These are phyloP conservation scores for Botrytis galanthina DNA, from an alignment of 2,329 filamentous ascomycete genomes.

Conservation along the genomic window DNA sequence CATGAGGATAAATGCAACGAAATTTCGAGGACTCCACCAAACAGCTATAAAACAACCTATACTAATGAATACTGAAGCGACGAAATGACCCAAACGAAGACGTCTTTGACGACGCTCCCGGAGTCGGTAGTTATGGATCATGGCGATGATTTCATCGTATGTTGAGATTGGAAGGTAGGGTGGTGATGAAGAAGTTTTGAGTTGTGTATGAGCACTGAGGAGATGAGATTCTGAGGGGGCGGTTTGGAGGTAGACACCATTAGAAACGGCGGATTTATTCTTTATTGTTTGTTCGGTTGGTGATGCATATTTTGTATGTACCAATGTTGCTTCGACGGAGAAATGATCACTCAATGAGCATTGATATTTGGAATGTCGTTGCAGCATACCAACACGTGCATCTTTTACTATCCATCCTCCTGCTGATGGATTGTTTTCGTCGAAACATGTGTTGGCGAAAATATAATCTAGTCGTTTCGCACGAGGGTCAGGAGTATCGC, in stretches of 20 bases:
- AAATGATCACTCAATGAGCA: constrained; percentile 96
- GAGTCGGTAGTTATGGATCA: constrained; percentile 64
- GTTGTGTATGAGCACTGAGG: constrained; percentile 23
- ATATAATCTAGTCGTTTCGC: constrained; percentile 96
- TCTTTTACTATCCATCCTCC: constrained; percentile 67
- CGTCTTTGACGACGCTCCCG: constrained; percentile 72
- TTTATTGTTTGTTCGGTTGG: constrained; percentile 22
- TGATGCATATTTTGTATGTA: constrained; percentile 29
- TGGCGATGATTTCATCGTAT: constrained; percentile 71
- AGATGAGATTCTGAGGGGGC: constrained; percentile 22
- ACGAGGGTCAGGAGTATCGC: constrained; percentile 63
- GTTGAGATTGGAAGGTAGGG: constrained; percentile 47
- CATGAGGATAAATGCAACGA: constrained; percentile 76
- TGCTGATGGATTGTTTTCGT: constrained; percentile 30
- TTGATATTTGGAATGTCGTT: constrained; percentile 73
- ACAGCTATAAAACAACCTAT: constrained; percentile 75
- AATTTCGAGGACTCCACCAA: constrained; percentile 80
- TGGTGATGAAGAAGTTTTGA: constrained; percentile 22
- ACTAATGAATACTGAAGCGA: constrained; percentile 62
- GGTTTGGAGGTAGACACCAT: constrained; percentile 34
- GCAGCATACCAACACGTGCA: constrained; percentile 73
- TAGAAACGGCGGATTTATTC: constrained; percentile 29
- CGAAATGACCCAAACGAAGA: constrained; percentile 73
- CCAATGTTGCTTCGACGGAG: constrained; percentile 77
- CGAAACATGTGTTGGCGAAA: constrained; percentile 65